Conservation (phyloP, 2,329 filamentous ascomycete genomes). For the Capronia coronata region DNA sequence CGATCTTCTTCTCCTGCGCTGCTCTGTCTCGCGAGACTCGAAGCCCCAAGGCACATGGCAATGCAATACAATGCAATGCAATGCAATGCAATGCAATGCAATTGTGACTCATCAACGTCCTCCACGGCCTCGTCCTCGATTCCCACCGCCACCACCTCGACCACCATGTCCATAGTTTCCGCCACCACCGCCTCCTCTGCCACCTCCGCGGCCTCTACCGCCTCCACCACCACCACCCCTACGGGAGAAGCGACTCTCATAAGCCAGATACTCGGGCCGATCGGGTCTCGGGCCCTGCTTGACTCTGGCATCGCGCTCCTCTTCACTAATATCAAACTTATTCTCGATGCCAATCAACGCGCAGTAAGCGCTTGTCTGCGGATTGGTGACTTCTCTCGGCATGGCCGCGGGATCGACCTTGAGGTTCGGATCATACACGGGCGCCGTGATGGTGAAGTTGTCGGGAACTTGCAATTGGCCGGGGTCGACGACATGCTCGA, state of each 20-base stretch:
- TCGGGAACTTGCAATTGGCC: conserved; percentile 63
- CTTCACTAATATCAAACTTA: conserved; percentile 63
- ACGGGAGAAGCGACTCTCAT: conserved; percentile 20
- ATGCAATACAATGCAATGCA: no score
- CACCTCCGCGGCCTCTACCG: conserved; percentile 16
- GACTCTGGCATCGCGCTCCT: conserved; percentile 59
- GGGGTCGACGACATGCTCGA: conserved; percentile 61
- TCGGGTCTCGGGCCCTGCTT: conserved; percentile 50
- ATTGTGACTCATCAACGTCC: conserved; percentile 2
- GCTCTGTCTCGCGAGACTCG: no score
- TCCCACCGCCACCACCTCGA: conserved; percentile 4
- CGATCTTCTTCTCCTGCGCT: no score
- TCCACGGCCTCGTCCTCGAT: conserved; percentile 12
- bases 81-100: neutral
- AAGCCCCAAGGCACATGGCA: no score
- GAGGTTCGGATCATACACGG: conserved; percentile 55
- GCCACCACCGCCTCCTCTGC: conserved; percentile 1
- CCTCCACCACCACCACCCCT: conserved; percentile 20
- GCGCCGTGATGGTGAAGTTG: conserved; percentile 72
- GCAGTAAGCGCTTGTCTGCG: conserved; percentile 79
- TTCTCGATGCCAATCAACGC: conserved; percentile 70
- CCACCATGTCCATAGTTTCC: conserved; percentile 8
- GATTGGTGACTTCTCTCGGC: conserved; percentile 76
- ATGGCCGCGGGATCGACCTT: conserved; percentile 56
- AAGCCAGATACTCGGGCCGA: conserved; percentile 26